These are phyloP conservation scores for Puccinia triticina DNA, from an alignment of 1,284 basidiomycete species.

Conservation along the genomic window DNA sequence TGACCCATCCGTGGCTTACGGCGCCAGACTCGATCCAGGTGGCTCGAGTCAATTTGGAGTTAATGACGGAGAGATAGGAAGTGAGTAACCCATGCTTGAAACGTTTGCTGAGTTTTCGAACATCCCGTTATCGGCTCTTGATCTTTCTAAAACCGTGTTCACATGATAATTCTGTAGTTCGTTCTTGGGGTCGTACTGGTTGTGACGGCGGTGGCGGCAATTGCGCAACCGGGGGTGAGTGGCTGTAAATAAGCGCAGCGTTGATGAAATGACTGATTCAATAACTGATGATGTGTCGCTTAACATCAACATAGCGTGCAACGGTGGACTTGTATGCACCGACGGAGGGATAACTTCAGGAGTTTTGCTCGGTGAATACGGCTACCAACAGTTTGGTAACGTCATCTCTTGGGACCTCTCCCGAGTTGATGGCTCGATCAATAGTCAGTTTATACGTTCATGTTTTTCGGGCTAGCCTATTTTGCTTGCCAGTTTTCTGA, in stretches of 20 bases:
- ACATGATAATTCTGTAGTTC: slow-evolving; percentile 36
- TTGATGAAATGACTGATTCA: no score
- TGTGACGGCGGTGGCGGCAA: slow-evolving; percentile 54
- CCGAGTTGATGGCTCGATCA: slow-evolving; percentile 52
- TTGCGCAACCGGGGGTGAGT: slow-evolving; percentile 46
- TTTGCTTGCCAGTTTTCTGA: no score
- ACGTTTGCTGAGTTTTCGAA: no score
- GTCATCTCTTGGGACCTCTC: slow-evolving; percentile 53
- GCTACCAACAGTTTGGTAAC: slow-evolving; percentile 41
- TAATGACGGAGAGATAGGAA: slow-evolving; percentile 51
- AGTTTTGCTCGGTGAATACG: slow-evolving; percentile 47
- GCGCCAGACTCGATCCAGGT: slow-evolving; percentile 47
- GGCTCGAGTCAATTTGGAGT: slow-evolving; percentile 34
- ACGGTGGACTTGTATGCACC: slow-evolving; percentile 52
- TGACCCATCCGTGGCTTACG: slow-evolving; percentile 52
- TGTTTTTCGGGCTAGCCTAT: neutral
- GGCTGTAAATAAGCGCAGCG: neutral
- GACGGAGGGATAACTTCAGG: slow-evolving; percentile 54
- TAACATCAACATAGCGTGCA: slow-evolving; percentile 47
- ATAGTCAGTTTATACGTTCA: slow-evolving; percentile 39
- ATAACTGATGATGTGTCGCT: no score
- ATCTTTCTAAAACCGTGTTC: neutral
- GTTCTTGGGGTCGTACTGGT: slow-evolving; percentile 55
- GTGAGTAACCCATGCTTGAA: slow-evolving; percentile 1
- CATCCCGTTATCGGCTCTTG: neutral